Percentiles rank a stretch among this genome's conserved stretches.
Evolutionary conservation across 768 basidiomycete species (phyloP).

Genomic region (Lyophyllum semitale): DNA sequence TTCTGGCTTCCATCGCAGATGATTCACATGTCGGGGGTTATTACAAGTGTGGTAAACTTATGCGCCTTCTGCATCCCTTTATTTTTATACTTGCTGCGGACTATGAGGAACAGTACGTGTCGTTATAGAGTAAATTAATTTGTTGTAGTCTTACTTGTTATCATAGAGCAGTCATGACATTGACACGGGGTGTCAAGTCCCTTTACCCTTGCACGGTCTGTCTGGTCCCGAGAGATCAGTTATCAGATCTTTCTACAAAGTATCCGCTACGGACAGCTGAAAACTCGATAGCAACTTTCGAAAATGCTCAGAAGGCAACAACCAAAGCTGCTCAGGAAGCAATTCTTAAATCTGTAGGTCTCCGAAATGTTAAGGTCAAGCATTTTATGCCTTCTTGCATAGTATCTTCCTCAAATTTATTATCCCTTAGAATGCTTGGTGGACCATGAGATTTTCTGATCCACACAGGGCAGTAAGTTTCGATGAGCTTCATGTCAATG

Average conservation of each 20-base stretch:
- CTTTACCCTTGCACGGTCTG: slow-evolving; percentile 36
- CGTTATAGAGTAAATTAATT: neutral
- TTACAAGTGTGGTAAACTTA: slow-evolving; percentile 16
- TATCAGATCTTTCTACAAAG: slow-evolving; percentile 18
- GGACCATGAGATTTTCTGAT: slow-evolving; percentile 33
- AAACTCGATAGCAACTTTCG: slow-evolving; percentile 13
- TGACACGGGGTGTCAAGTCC: slow-evolving; percentile 21
- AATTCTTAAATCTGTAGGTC: slow-evolving; percentile 18
- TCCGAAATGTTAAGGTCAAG: slow-evolving; percentile 24
- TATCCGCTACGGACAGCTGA: slow-evolving; percentile 15
- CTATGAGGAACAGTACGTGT: slow-evolving; percentile 34
- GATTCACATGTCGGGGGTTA: slow-evolving; percentile 13
- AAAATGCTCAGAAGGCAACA: slow-evolving; percentile 7
- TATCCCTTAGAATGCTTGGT: slow-evolving; percentile 40
- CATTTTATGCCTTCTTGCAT: slow-evolving; percentile 1
- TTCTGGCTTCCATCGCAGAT: slow-evolving; percentile 17
- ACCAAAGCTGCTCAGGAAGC: slow-evolving; percentile 18
- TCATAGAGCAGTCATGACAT: neutral
- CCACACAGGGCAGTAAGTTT: slow-evolving; percentile 34
- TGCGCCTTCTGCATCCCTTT: slow-evolving; percentile 22
- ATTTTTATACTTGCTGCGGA: slow-evolving; percentile 31
- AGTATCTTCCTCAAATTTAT: neutral
- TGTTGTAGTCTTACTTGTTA: neutral
- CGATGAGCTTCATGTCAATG: slow-evolving; percentile 39
- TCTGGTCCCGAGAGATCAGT: slow-evolving; percentile 24